Percentiles rank a stretch among this genome's conserved stretches.
phyloP scores from a whole-genome alignment of 1,139 yeast species.

The Magnusiomyces suaveolens region DNA sequence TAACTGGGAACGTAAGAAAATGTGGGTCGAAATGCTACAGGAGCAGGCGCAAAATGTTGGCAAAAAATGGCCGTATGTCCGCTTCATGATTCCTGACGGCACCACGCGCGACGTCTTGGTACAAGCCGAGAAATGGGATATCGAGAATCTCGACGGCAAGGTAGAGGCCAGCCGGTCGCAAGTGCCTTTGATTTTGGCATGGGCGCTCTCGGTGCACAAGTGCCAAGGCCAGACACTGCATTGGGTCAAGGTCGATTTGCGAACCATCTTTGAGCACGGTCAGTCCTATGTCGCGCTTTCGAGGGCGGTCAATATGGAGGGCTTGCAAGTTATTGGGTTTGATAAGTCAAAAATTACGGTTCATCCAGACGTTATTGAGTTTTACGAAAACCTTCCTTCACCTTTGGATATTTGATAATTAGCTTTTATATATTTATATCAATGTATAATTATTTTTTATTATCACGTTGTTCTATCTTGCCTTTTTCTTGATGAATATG shows the following conservation, averaged over 20 bases:
- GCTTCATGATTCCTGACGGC: constrained; percentile 63
- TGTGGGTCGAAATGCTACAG: constrained; percentile 28
- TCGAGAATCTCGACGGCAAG: constrained; percentile 50
- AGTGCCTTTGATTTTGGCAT: constrained; percentile 78
- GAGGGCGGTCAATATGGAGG: constrained; percentile 71
- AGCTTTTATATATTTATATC: no score
- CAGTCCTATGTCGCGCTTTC: constrained; percentile 93
- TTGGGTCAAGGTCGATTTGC: constrained; percentile 70
- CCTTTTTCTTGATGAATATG: not conserved
- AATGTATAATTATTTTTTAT: not conserved
- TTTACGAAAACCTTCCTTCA: constrained; percentile 34
- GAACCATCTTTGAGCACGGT: constrained; percentile 75
- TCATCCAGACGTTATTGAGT: constrained; percentile 52
- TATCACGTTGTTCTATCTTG: not conserved
- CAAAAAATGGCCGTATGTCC: constrained; percentile 55
- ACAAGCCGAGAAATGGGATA: constrained; percentile 62
- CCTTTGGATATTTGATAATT: constrained; percentile 10
- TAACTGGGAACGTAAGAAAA: constrained; percentile 20
- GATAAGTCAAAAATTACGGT: constrained; percentile 47
- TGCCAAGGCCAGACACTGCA: constrained; percentile 93
- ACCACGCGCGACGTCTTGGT: constrained; percentile 63
- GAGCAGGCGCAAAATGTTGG: constrained; percentile 14
- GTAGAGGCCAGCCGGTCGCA: constrained; percentile 48
- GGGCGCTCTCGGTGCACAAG: constrained; percentile 94
- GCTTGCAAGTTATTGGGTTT: constrained; percentile 70